Conservation (phyloP, 305 asterid genomes). For the Striga hermonthica region DNA sequence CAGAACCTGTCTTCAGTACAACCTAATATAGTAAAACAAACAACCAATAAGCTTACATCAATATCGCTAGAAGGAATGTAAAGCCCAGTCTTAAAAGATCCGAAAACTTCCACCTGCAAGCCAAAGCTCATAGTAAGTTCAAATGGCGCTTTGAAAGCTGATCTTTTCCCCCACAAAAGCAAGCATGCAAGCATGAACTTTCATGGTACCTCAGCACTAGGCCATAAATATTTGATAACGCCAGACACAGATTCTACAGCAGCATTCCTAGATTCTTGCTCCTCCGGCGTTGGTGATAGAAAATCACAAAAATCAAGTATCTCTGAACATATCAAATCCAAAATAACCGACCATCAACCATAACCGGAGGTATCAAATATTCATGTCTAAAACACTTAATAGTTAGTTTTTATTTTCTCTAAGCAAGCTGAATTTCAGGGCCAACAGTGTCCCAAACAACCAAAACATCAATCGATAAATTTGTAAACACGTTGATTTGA, state of each 20-base stretch:
- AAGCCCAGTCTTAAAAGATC: constrained; percentile 91
- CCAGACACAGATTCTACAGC: constrained; percentile 74
- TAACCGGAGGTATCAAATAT: constrained; percentile 30
- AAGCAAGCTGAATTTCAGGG: background rate
- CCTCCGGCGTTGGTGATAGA: constrained; percentile 84
- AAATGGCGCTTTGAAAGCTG: constrained; percentile 16
- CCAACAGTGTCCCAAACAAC: background rate
- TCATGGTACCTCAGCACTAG: constrained; percentile 60
- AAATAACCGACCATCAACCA: constrained; percentile 44
- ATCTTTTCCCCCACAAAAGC: background rate
- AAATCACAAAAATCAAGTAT: constrained; percentile 90
- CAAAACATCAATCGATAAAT: background rate
- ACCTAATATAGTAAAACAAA: background rate
- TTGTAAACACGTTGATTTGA: background rate
- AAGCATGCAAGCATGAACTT: background rate
- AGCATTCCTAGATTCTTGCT: constrained; percentile 63
- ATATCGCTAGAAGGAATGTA: constrained; percentile 94
- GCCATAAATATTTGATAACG: constrained; percentile 88
- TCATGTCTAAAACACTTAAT: constrained; percentile 3
- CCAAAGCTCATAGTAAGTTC: constrained; percentile 13
- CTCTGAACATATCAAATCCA: constrained; percentile 48
- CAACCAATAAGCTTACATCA: constrained; percentile 55
- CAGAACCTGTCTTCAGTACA: background rate
- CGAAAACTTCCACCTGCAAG: constrained; percentile 88
- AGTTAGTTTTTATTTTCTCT: background rate